Evolutionary conservation across 2,329 filamentous ascomycete genomes (phyloP).

Genomic region (Biscogniauxia sp.): DNA sequence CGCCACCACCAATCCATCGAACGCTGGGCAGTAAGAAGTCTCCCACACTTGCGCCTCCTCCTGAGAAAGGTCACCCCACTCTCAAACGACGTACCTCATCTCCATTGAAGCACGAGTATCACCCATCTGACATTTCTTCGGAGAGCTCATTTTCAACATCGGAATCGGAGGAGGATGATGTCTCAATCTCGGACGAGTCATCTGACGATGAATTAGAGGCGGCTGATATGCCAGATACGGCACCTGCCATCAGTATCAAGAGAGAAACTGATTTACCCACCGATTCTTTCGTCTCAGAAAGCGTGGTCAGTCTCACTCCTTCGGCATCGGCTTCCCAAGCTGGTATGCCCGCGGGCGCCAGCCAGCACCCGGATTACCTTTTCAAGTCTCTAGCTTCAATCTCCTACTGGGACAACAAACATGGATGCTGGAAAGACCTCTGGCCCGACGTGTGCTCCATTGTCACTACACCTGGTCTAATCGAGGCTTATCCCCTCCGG

Average conservation of each 20-base stretch:
- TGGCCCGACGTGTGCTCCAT: slow-evolving; percentile 51
- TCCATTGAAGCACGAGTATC: slow-evolving; percentile 94
- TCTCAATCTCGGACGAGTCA: slow-evolving; percentile 42
- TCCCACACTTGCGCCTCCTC: slow-evolving; percentile 43
- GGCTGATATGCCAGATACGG: slow-evolving; percentile 57
- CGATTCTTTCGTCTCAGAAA: slow-evolving; percentile 47
- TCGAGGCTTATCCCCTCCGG: slow-evolving; percentile 53
- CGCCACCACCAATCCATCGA: slow-evolving; percentile 54
- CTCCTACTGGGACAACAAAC: slow-evolving; percentile 61
- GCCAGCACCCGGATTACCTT: slow-evolving; percentile 40
- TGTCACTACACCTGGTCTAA: slow-evolving; percentile 55
- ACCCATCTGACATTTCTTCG: slow-evolving; percentile 71
- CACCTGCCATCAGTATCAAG: slow-evolving; percentile 57
- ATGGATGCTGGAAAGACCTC: slow-evolving; percentile 59
- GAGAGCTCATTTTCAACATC: slow-evolving; percentile 31
- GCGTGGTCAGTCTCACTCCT: slow-evolving; percentile 61
- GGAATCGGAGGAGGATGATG: slow-evolving; percentile 51
- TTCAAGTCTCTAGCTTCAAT: slow-evolving; percentile 52
- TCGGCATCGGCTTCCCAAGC: slow-evolving; percentile 82
- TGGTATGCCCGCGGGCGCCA: slow-evolving; percentile 49
- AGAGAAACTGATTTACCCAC: slow-evolving; percentile 30
- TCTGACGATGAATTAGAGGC: slow-evolving; percentile 60
- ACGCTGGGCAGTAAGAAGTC: slow-evolving; percentile 40
- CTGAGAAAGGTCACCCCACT: slow-evolving; percentile 43
- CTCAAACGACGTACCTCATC: slow-evolving; percentile 78